Base-by-base conservation (phyloP, 2,329 filamentous ascomycete species). In the Aspergillus novofumigatus region DNA sequence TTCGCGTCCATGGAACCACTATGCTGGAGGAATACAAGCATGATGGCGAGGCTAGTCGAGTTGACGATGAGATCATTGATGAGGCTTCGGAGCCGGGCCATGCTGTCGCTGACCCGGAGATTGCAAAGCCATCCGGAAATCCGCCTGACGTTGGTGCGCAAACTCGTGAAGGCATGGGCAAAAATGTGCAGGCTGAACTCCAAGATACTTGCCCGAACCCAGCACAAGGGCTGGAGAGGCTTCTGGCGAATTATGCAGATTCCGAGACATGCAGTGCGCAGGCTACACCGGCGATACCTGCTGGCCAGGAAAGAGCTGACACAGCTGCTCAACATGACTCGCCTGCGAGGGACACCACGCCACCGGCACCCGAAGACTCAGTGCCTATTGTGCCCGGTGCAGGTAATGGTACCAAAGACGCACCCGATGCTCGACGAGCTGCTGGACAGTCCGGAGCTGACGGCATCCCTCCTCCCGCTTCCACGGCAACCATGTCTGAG, bases 11-110 rank as follows among this genome's bases (percentile, higher is more conserved):
- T 74, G 94, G 94, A 6, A 96, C 86, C 21, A 89, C 93, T 0
- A 94, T 96, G 79, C 89, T 99, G 86, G 85, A 97, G 66, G 92
- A 99, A 71, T 92, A 93, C 56, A 91, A 90, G 78, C 91, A 93
- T 69, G 90, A 96, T 55, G 87, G 90, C 56, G 91, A 95, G 62
- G 78, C 81, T 44, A 78, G 81, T 20, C 77, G 81, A 38, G 79
- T 75, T 1, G 82, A 85, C 10, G 78, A 83, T 17, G 83, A 84
- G 55, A 83, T 87, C n/a, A 85, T 89, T 17, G 83, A 85, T 20
- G 79, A 84, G 32, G 75, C 65, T 4, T 59, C 66, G 20, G 62
- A 66, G 41, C 62, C 65, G 45, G 59, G 56, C 21, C 64, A 67
- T 29, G 59, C 62, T 26, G 54, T 41, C 44, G 55, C 52, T 38